phyloP scores from a whole-genome alignment of 2,329 filamentous ascomycete species.

The Cryphonectria naterciae region DNA sequence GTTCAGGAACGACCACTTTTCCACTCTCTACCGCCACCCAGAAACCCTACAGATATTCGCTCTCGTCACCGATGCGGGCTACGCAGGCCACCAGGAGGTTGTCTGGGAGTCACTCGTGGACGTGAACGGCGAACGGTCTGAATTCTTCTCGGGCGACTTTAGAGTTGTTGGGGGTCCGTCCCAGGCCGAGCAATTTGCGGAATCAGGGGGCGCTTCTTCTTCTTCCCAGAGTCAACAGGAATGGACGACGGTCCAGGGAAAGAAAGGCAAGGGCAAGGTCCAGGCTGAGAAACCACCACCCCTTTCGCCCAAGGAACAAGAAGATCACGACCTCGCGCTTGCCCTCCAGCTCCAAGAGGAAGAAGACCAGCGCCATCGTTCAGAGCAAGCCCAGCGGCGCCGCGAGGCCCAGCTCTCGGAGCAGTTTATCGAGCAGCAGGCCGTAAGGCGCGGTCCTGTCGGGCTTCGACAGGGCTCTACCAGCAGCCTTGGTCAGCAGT shows the following conservation, averaged over 20 bases:
- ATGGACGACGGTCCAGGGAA: constrained; percentile 61
- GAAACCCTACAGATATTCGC: constrained; percentile 75
- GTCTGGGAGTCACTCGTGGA: constrained; percentile 96
- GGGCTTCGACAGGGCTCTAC: constrained; percentile 18
- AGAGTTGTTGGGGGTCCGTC: constrained; percentile 69
- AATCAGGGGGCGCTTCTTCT: constrained; percentile 14
- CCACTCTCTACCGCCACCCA: constrained; percentile 89
- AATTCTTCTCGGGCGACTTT: constrained; percentile 91
- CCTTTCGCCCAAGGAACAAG: constrained; percentile 60
- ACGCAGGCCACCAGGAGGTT: constrained; percentile 83
- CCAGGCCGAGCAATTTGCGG: constrained; percentile 33
- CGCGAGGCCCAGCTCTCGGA: constrained; percentile 72
- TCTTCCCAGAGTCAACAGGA: constrained; percentile 39
- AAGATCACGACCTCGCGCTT: constrained; percentile 86
- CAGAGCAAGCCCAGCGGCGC: constrained; percentile 62
- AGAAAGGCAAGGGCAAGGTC: constrained; percentile 33
- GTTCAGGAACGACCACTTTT: constrained; percentile 97
- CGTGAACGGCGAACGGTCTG: constrained; percentile 79
- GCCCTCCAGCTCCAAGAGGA: constrained; percentile 94
- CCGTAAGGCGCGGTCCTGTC: constrained; percentile 30
- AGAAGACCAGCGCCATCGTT: constrained; percentile 78
- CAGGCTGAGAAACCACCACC: constrained; percentile 35
- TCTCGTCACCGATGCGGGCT: constrained; percentile 91
- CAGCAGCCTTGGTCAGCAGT: constrained; percentile 16
- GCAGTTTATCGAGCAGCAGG: constrained; percentile 71